phyloP scores from a whole-genome alignment of 192 early-diverging fungal species.

The Podila epigama region DNA sequence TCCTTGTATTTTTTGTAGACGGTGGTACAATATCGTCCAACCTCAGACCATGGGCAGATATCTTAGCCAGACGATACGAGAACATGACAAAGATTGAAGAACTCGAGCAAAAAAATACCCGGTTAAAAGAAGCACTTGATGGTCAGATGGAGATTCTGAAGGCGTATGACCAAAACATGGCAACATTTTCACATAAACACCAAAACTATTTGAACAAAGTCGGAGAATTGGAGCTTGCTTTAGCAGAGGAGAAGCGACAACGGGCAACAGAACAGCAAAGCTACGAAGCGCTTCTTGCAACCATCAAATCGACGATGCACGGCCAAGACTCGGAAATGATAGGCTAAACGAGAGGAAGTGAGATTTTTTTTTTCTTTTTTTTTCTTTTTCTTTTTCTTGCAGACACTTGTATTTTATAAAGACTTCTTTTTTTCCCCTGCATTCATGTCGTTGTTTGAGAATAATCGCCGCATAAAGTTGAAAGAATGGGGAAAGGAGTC shows the following conservation, averaged over 20 bases:
- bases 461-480: too few relatives aligned
- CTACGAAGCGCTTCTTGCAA: background rate
- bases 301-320: background rate
- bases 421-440: too few relatives aligned
- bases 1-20: background rate
- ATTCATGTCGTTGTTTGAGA: too few relatives aligned
- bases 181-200: background rate
- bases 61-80: background rate
- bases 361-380: background rate
- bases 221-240: background rate
- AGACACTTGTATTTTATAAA: too few relatives aligned
- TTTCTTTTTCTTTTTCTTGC: background rate
- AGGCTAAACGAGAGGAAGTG: background rate
- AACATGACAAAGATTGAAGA: background rate
- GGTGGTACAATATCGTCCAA: background rate
- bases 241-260: background rate
- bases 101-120: background rate
- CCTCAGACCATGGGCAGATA: background rate
- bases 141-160: background rate
- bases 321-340: background rate
- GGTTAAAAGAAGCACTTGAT: background rate
- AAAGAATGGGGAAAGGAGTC: too few relatives aligned
- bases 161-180: background rate
- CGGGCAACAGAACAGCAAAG: background rate
- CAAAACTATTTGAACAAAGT: background rate